Base-by-base conservation (phyloP, 2,329 filamentous ascomycete species). In the Scytalidium sp. region DNA sequence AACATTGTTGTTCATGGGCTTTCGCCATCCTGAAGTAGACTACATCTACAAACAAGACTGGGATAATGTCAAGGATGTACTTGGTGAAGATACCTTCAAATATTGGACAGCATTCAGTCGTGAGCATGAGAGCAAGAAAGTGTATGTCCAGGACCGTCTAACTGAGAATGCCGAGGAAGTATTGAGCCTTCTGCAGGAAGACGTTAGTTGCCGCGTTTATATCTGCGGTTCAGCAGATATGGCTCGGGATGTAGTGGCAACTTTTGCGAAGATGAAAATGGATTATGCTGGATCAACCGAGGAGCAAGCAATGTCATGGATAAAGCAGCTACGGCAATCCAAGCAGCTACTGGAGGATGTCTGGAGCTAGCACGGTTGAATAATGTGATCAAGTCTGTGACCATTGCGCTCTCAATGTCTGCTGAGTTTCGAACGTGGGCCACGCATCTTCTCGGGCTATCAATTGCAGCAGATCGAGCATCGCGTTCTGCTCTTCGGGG, bases 11-110 rank as follows among this genome's bases (percentile, higher is more conserved):
- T 52, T 61, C 42, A 57, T 54, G 41, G 59, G 59, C 15, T 61
- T 54, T 20, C 50, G 56, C 43, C 54, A 60, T 29, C 50, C 55
- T 4, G 60, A 64, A 39, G 47, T 54, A 19, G 60, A 60, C 19
- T 64, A 54, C 47, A 55, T 60, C 10, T 59, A 59, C 39, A 21
- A 40, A 22, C 45, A 55, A 2, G 53, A 55, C 15, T 47, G 43
- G 48, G 36, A 10, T n/a, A 25, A 48, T 13, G 17, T 43, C n/a
- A n/a, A 23, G 25, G 2, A 23, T n/a, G 3, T 8, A 15, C 13
- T 27, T 7, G 25, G 25, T 7, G 25, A 27, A 27, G 25, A 27
- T 7, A 27, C 25, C 25, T 43, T 43, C 5, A 8, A 43, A 21
- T 20, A 20, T 43, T 9, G 11, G 5, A 43, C 41, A 15, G 45